Percentiles rank a stretch among this genome's conserved stretches.
Conservation (phyloP, 768 basidiomycete species). For the Udeniomyces megalosporus region DNA sequence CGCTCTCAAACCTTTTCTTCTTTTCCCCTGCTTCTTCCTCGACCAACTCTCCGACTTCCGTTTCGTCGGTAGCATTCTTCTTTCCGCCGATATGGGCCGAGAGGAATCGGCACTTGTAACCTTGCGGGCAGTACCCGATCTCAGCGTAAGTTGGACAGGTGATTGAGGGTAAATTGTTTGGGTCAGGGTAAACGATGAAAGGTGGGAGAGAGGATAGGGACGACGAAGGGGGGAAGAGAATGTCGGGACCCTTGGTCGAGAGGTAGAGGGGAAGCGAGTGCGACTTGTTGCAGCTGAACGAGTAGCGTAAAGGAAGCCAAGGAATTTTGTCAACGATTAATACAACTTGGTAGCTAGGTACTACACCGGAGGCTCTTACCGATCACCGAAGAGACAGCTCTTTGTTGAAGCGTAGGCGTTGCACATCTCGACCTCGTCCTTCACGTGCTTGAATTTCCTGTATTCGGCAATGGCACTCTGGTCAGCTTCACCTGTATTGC, state of each 20-base stretch:
- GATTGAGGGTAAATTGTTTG: not conserved
- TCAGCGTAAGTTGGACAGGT: constrained; percentile 51
- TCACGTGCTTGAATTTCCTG: constrained; percentile 55
- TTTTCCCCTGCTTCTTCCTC: constrained; percentile 30
- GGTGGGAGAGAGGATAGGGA: constrained; percentile 39
- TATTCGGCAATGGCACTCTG: too few relatives aligned
- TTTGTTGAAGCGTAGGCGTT: constrained; percentile 56
- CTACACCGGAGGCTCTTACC: constrained; percentile 34
- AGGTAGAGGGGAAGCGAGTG: constrained; percentile 69
- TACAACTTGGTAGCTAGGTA: not conserved
- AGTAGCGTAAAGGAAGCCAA: not conserved
- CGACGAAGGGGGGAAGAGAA: constrained; percentile 40
- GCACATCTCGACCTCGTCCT: constrained; percentile 70
- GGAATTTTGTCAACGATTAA: not conserved
- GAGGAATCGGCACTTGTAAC: constrained; percentile 81
- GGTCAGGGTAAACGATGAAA: constrained; percentile 32
- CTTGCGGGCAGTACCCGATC: constrained; percentile 61
- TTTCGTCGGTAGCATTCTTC: constrained; percentile 36
- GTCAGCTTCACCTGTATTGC: too few relatives aligned
- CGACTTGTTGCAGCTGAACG: constrained; percentile 51
- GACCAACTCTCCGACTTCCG: constrained; percentile 30
- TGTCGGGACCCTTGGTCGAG: constrained; percentile 53
- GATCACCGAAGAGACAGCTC: constrained; percentile 51
- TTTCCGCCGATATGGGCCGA: constrained; percentile 47
- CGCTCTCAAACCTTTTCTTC: constrained; percentile 28